Percentiles rank a stretch among this genome's conserved stretches.
phyloP scores from a whole-genome alignment of 768 basidiomycete species.

The Leucogyrophana mollusca region DNA sequence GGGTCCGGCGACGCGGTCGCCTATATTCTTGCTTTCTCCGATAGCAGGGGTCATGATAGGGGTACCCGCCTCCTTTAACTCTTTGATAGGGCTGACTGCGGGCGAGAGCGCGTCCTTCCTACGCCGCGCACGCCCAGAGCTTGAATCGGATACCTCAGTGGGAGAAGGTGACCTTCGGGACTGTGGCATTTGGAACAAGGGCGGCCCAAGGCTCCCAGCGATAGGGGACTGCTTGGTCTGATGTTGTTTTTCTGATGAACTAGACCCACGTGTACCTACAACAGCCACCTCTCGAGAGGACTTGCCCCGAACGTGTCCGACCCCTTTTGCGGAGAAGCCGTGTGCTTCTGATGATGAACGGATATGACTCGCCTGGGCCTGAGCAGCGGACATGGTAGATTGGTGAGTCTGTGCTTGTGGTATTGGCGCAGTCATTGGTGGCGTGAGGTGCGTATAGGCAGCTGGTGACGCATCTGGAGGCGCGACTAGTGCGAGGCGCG shows the following conservation, averaged over 20 bases:
- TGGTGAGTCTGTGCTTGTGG: conserved; percentile 18
- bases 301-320: conserved; percentile 41
- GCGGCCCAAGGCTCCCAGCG: conserved; percentile 32
- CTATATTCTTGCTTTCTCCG: conserved; percentile 60
- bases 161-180: conserved; percentile 29
- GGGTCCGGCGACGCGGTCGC: conserved; percentile 60
- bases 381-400: conserved; percentile 5
- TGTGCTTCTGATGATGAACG: conserved; percentile 51
- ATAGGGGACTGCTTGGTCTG: conserved; percentile 26
- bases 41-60: conserved; percentile 57
- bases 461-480: conserved; percentile 65
- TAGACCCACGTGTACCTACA: conserved; percentile 41
- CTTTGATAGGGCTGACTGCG: conserved; percentile 25
- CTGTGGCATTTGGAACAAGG: conserved; percentile 36
- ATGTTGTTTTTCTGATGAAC: conserved; percentile 24
- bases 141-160: conserved; percentile 31
- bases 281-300: conserved; percentile 51
- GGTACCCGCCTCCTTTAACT: conserved; percentile 20
- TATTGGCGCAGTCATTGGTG: conserved; percentile 49
- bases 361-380: conserved; percentile 29
- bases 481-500: conserved; percentile 62
- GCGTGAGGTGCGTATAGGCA: conserved; percentile 51
- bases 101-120: conserved; percentile 34
- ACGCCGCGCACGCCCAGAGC: conserved; percentile 23
- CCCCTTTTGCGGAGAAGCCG: conserved; percentile 22